phyloP scores from a whole-genome alignment of 2,329 filamentous ascomycete species.

The Xylaria hypoxylon region DNA sequence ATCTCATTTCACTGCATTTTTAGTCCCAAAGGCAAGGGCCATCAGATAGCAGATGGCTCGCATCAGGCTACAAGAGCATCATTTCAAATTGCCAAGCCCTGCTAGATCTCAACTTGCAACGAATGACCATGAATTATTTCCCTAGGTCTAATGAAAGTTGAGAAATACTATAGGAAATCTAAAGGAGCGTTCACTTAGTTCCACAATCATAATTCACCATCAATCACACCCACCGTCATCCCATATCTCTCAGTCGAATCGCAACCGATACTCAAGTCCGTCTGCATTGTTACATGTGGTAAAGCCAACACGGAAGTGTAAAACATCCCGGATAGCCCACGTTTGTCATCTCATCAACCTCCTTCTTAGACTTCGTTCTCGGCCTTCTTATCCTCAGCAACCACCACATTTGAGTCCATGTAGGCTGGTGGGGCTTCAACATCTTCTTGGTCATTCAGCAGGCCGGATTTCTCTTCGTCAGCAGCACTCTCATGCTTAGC shows the following conservation, averaged over 20 bases:
- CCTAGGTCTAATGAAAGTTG: constrained; percentile 1
- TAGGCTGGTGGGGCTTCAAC: constrained; percentile 49
- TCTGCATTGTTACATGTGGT: constrained; percentile 18
- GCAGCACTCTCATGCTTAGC: constrained; percentile 52
- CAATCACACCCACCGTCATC: background rate
- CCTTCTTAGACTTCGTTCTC: constrained; percentile 45
- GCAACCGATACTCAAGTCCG: background rate
- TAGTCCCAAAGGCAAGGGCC: too few relatives aligned
- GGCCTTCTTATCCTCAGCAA: constrained; percentile 46
- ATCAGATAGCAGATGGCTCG: too few relatives aligned
- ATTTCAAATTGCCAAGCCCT: background rate
- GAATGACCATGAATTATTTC: constrained; percentile 22
- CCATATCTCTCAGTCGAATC: background rate
- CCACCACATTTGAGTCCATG: constrained; percentile 42
- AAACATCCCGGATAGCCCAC: background rate
- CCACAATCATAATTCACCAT: constrained; percentile 19
- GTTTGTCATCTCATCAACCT: background rate
- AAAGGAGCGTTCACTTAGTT: constrained; percentile 21
- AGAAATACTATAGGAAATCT: constrained; percentile 23
- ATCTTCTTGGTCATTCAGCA: constrained; percentile 58
- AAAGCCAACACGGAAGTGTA: background rate
- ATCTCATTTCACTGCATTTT: too few relatives aligned
- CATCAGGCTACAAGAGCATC: background rate
- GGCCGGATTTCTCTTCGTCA: constrained; percentile 63
- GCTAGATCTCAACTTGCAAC: background rate